Conservation (phyloP, 2,329 filamentous ascomycete genomes). For the Ceratocystiopsis minuta region DNA sequence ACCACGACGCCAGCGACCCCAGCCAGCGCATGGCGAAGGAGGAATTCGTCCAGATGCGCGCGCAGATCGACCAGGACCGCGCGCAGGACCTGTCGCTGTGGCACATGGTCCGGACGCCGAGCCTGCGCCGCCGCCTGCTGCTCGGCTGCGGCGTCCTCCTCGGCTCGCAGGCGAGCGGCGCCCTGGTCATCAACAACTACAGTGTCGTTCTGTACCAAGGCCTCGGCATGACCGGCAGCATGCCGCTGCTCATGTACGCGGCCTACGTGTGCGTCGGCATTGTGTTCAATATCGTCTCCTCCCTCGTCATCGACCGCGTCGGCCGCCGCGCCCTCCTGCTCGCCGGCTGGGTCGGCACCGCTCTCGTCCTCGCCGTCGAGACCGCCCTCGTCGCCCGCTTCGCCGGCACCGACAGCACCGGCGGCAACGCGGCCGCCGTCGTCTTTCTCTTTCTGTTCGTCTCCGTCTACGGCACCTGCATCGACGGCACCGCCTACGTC, state of each 20-base stretch:
- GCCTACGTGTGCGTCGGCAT: conserved; percentile 22
- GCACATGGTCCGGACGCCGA: conserved; percentile 25
- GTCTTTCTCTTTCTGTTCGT: conserved; percentile 29
- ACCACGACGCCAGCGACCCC: conserved; percentile 20
- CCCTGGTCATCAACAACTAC: conserved; percentile 30
- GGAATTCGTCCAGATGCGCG: conserved; percentile 27
- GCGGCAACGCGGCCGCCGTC: conserved; percentile 21
- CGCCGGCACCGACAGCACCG: conserved; percentile 19
- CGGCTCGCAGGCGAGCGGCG: conserved; percentile 33
- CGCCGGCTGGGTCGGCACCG: conserved; percentile 22
- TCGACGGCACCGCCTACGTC: conserved; percentile 22
- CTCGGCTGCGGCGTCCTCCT: conserved; percentile 34
- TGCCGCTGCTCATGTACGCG: conserved; percentile 22
- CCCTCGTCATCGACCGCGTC: no score
- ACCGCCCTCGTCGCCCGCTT: conserved; percentile 19
- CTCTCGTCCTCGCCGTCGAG: conserved; percentile 18
- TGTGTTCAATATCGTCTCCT: conserved; percentile 16
- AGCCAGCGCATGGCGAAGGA: conserved; percentile 24
- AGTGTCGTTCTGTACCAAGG: conserved; percentile 21
- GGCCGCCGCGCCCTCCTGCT: conserved; percentile 26
- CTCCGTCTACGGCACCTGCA: conserved; percentile 27
- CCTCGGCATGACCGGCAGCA: conserved; percentile 20
- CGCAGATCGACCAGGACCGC: conserved; percentile 25
- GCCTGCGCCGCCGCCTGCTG: conserved; percentile 30
- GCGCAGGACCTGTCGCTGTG: conserved; percentile 21